Evolutionary conservation across 345 rosid species (phyloP).

Genomic region (Isatis tinctoria): DNA sequence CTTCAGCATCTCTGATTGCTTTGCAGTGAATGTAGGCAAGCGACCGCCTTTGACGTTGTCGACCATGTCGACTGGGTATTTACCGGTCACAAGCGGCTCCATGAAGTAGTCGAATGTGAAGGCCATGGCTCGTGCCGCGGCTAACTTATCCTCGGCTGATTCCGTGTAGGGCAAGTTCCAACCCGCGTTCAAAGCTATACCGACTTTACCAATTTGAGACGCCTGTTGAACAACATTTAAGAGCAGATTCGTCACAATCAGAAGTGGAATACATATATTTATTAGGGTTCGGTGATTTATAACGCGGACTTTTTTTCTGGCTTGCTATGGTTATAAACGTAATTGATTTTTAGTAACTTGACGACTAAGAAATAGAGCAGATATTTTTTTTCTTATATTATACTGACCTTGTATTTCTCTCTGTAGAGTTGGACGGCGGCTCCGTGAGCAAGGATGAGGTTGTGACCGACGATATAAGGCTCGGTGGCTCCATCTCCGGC

Average conservation of each 20-base stretch:
- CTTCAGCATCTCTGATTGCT: slow-evolving; percentile 20
- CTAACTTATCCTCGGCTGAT: slow-evolving; percentile 13
- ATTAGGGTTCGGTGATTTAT: background rate
- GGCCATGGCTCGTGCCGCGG: slow-evolving; percentile 34
- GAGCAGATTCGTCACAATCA: background rate
- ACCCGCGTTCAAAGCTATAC: slow-evolving; percentile 21
- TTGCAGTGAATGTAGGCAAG: slow-evolving; percentile 29
- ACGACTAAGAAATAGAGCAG: background rate
- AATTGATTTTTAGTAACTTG: background rate
- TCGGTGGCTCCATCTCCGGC: slow-evolving; percentile 47
- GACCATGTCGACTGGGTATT: slow-evolving; percentile 34
- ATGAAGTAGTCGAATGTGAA: slow-evolving; percentile 40
- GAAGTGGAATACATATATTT: background rate
- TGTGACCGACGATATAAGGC: slow-evolving; percentile 46
- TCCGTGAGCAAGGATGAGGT: slow-evolving; percentile 53
- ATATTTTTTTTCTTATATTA: background rate
- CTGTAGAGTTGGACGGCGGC: slow-evolving; percentile 36
- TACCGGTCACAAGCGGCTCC: slow-evolving; percentile 35
- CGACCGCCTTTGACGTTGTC: slow-evolving; percentile 30
- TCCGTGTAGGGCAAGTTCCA: slow-evolving; percentile 36
- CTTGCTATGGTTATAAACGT: background rate
- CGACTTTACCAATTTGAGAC: slow-evolving; percentile 36
- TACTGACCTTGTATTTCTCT: slow-evolving; percentile 35
- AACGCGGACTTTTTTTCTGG: background rate
- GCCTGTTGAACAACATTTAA: background rate